These are phyloP conservation scores for Melanomma pulvis-pyrius DNA, from an alignment of 495 filamentous ascomycete genomes.

Conservation along the genomic window DNA sequence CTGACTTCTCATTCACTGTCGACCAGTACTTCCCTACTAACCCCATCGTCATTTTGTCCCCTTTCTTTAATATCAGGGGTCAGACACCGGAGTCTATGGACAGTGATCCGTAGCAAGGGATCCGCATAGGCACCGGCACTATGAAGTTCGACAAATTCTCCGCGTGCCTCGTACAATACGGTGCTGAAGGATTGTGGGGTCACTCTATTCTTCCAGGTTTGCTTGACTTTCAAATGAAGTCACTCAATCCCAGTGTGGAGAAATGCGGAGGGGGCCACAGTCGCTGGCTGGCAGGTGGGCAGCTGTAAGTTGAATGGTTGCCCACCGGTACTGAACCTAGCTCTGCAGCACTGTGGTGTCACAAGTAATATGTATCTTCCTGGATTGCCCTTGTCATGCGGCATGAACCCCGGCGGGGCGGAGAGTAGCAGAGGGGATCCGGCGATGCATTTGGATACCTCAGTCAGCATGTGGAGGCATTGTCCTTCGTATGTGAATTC, in stretches of 20 bases:
- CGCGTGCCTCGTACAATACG: constrained; percentile 18
- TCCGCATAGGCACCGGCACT: not conserved
- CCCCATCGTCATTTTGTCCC: not conserved
- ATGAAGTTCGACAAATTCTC: constrained; percentile 21
- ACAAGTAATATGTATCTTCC: constrained; percentile 25
- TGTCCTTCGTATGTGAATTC: not conserved
- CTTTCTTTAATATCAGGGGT: constrained; percentile 21
- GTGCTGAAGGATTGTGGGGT: constrained; percentile 30
- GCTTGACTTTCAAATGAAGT: constrained; percentile 11
- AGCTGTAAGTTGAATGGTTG: not conserved
- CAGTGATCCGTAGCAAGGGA: constrained; percentile 10
- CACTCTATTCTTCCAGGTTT: constrained; percentile 29
- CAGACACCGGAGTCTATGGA: not conserved
- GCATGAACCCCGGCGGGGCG: constrained; percentile 27
- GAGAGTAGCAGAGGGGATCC: constrained; percentile 31
- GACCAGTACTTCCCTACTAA: not conserved
- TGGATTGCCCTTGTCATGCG: constrained; percentile 25
- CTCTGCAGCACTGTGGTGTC: constrained; percentile 29
- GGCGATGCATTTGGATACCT: not conserved
- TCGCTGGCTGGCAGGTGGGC: constrained; percentile 8
- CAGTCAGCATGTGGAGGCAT: constrained; percentile 14
- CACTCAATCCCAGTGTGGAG: constrained; percentile 20
- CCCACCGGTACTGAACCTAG: constrained; percentile 22
- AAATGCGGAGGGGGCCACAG: constrained; percentile 29
- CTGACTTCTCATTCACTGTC: not conserved